These are phyloP conservation scores for Beta vulgaris DNA, from an alignment of 148 eudicot species.

Conservation along the genomic window DNA sequence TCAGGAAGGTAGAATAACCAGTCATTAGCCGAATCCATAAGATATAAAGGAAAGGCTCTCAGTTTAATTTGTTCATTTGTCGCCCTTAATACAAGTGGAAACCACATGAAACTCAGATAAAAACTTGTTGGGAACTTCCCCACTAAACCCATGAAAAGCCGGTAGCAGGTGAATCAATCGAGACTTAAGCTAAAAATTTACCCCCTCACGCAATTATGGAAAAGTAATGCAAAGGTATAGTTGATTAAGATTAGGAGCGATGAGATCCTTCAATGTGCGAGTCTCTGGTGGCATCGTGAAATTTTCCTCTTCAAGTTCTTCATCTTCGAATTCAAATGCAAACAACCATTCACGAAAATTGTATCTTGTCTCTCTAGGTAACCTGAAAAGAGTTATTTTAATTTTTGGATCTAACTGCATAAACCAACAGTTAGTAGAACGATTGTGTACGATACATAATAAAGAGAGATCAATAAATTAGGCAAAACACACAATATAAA, in stretches of 20 bases:
- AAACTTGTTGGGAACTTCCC: no score
- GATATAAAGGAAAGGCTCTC: neutral
- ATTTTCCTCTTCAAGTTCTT: neutral
- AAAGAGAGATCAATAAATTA: neutral
- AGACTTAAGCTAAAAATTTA: no score
- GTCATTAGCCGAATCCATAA: neutral
- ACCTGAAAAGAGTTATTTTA: no score
- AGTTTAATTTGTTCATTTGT: neutral
- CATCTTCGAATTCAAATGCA: no score
- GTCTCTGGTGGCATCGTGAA: neutral
- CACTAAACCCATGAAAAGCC: neutral
- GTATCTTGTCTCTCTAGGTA: no score
- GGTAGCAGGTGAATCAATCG: neutral
- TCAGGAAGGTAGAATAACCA: no score
- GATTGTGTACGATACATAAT: no score
- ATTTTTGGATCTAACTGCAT: no score
- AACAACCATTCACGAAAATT: no score
- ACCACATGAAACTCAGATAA: neutral
- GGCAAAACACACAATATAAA: neutral
- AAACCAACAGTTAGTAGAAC: no score
- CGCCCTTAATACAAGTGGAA: neutral
- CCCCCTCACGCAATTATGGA: neutral
- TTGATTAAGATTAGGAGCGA: neutral
- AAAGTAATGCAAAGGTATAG: neutral
- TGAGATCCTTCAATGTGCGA: neutral